Evolutionary conservation across 75 land plant species (phyloP).

Genomic region (Selaginella moellendorffii): DNA sequence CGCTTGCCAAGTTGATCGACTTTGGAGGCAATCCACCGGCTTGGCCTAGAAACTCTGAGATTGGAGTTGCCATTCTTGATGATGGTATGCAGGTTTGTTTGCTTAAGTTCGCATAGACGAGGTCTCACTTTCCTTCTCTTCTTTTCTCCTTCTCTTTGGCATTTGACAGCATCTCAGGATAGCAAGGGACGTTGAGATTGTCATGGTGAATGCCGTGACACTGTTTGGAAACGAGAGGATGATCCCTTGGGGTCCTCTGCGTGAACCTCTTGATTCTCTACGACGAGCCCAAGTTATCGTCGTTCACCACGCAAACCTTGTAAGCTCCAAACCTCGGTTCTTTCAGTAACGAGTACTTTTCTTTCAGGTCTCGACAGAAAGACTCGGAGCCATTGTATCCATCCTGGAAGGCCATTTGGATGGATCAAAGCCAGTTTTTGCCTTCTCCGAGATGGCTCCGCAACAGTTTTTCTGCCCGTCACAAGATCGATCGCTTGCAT

Average conservation of each 20-base stretch:
- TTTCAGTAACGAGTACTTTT: too few species aligned
- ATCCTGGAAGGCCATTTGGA: too few species aligned
- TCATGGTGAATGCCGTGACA: conserved; percentile 72
- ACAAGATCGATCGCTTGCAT: conserved; percentile 11
- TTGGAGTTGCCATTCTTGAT: conserved; percentile 65
- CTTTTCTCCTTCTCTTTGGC: background rate
- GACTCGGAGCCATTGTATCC: too few species aligned
- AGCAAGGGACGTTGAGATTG: conserved; percentile 63
- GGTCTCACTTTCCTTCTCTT: background rate
- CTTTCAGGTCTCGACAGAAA: too few species aligned
- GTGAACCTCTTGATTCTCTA: conserved; percentile 58
- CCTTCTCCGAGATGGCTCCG: background rate
- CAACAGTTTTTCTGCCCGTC: background rate
- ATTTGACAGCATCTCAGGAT: conserved; percentile 54
- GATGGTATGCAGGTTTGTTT: conserved; percentile 92
- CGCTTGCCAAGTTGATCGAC: background rate
- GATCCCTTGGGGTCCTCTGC: conserved; percentile 80
- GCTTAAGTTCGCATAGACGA: background rate
- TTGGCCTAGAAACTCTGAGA: conserved; percentile 12
- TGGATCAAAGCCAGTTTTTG: background rate
- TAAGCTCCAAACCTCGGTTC: conserved; percentile 13
- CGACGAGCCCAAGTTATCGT: conserved; percentile 60
- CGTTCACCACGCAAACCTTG: conserved; percentile 82
- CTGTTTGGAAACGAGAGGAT: conserved; percentile 62
- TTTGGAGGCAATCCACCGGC: background rate